Evolutionary conservation across 2,329 filamentous ascomycete genomes (phyloP).

Genomic region (Rhynchosporium graminicola): DNA sequence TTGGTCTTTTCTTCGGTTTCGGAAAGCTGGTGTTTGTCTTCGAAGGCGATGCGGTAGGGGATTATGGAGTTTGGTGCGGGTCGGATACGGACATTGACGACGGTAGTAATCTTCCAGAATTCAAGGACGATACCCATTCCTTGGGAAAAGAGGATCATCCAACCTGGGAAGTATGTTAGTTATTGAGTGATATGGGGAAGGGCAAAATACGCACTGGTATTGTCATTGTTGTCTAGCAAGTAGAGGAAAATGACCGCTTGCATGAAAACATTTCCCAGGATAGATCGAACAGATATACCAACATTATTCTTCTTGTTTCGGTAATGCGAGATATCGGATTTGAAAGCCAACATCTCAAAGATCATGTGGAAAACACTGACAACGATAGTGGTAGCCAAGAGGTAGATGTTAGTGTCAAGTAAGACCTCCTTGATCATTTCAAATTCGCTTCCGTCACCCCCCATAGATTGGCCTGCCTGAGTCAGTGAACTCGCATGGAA

Average conservation of each 20-base stretch:
- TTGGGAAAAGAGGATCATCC: constrained; percentile 97
- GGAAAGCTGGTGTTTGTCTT: constrained; percentile 94
- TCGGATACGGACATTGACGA: constrained; percentile 84
- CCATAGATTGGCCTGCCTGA: constrained; percentile 52
- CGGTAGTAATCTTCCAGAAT: constrained; percentile 95
- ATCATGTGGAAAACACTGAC: constrained; percentile 91
- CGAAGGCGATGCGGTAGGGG: constrained; percentile 80
- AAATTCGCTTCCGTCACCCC: constrained; percentile 88
- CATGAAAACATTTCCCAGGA: constrained; percentile 97
- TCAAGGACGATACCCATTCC: constrained; percentile 65
- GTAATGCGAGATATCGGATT: constrained; percentile 96
- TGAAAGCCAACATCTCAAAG: constrained; percentile 95
- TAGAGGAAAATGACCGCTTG: constrained; percentile 95
- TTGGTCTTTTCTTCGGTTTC: constrained; percentile 98
- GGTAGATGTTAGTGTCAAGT: constrained; percentile 89
- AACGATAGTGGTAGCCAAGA: constrained; percentile 79
- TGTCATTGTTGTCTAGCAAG: constrained; percentile 93
- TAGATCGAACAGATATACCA: constrained; percentile 92
- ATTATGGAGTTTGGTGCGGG: constrained; percentile 67
- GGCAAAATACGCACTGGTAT: constrained; percentile 58
- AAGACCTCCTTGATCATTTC: constrained; percentile 97
- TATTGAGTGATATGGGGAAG: neutral
- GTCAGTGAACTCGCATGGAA: constrained; percentile 16
- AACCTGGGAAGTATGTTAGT: constrained; percentile 47
- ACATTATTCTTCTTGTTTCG: constrained; percentile 99